Conservation (phyloP, 192 early-diverging fungal genomes). For the Entomortierella lignicola region DNA sequence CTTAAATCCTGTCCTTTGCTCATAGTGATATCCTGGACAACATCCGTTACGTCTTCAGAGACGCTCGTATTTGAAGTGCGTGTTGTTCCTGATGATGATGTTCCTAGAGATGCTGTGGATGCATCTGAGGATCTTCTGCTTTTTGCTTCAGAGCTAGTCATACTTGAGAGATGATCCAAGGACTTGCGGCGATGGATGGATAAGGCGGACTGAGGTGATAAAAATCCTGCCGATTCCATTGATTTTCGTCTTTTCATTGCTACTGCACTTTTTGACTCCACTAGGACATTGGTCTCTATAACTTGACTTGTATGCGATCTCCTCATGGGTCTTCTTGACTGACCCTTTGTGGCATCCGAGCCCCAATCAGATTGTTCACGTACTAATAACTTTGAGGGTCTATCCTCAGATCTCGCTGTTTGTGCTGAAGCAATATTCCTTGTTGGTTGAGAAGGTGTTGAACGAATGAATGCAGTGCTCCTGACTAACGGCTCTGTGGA, state of each 20-base stretch:
- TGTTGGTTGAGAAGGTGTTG: conserved; percentile 20
- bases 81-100: conserved; percentile 24
- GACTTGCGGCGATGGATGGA: conserved; percentile 39
- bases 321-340: conserved; percentile 13
- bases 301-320: conserved; percentile 37
- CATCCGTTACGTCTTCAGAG: conserved; percentile 8
- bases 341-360: not conserved
- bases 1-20: not conserved
- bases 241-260: conserved; percentile 33
- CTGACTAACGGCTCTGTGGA: conserved; percentile 44
- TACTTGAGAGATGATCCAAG: conserved; percentile 22
- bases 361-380: conserved; percentile 5
- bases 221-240: conserved; percentile 35
- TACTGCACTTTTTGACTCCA: not conserved
- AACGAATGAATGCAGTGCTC: conserved; percentile 23
- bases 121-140: conserved; percentile 37
- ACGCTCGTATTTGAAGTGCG: conserved; percentile 20
- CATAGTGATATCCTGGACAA: not conserved
- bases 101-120: conserved; percentile 33
- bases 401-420: conserved; percentile 13
- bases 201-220: conserved; percentile 18
- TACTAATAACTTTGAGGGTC: not conserved
- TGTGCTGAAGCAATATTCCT: conserved; percentile 5
- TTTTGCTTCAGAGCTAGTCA: conserved; percentile 4
- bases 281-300: not conserved